Conservation (phyloP, 805 yeast genomes). For the Starmerella khaoyaiensis region DNA sequence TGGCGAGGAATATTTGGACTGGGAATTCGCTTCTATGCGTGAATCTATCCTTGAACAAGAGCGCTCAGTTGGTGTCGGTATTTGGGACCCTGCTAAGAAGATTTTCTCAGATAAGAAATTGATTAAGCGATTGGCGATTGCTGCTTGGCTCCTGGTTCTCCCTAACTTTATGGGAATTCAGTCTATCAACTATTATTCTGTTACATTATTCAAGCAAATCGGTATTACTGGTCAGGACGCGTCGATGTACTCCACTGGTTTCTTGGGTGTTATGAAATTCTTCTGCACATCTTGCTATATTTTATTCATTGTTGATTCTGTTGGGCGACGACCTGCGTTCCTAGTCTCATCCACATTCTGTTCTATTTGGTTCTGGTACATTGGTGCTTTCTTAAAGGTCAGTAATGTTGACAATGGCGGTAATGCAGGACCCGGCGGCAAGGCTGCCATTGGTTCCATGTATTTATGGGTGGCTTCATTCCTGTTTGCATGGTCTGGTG, state of each 20-base stretch:
- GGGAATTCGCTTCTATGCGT: constrained; percentile 11
- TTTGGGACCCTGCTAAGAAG: constrained; percentile 6
- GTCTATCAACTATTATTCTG: constrained; percentile 10
- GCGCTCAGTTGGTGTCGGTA: constrained; percentile 4
- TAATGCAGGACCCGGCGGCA: constrained; percentile 5
- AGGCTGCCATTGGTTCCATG: constrained; percentile 8
- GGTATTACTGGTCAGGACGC: constrained; percentile 10
- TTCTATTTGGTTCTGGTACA: constrained; percentile 12
- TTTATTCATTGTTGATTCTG: constrained; percentile 7
- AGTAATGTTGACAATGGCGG: constrained; percentile 1
- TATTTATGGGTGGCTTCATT: constrained; percentile 12
- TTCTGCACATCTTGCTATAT: constrained; percentile 8
- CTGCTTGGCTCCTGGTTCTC: constrained; percentile 7
- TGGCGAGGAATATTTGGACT: constrained; percentile 12
- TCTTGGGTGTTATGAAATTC: constrained; percentile 11
- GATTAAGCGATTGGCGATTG: constrained; percentile 3
- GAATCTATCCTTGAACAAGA: constrained; percentile 6
- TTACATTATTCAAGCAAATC: constrained; percentile 9
- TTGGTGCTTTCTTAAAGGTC: constrained; percentile 9
- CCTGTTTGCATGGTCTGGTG: constrained; percentile 11
- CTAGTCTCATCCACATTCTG: constrained; percentile 7
- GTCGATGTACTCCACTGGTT: constrained; percentile 10
- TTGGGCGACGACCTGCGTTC: constrained; percentile 8
- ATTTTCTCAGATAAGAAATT: constrained; percentile 3
- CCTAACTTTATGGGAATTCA: constrained; percentile 15